Base-by-base conservation (phyloP, 345 rosid species). In the Diplotaxis tenuifolia region DNA sequence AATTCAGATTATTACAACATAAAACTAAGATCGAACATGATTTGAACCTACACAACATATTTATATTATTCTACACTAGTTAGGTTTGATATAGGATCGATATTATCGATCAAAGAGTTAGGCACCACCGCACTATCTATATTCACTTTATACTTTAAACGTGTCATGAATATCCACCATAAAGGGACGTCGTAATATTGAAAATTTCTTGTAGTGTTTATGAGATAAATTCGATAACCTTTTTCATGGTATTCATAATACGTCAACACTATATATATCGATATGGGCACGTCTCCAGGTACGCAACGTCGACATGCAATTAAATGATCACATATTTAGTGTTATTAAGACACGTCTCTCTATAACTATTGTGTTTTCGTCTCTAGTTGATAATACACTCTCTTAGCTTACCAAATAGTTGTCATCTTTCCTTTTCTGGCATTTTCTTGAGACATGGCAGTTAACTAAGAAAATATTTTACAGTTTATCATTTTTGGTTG, bases 131-230 rank as follows among this genome's bases (percentile, higher is more conserved):
- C 47, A 34, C 34, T 4, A 34, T 12, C 62, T 50, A 7, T 45
- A 7, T 20, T 57, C 36, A 57, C 4, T n/a, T 45, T 10, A 11
- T 19, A 47, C 78, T 67, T 75, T 49, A 50, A 45, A 50, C 56
- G 68, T 75, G 73, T 60, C 63, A 12, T 36, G 5, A 12, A 52
- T 1, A 56, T 34, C 40, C 45, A 60, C 68, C 78, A n/a, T n/a
- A n/a, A n/a, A n/a, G n/a, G n/a, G n/a, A n/a, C n/a, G n/a, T n/a
- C n/a, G n/a, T n/a, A n/a, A n/a, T n/a, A n/a, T n/a, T n/a, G n/a
- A n/a, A n/a, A n/a, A n/a, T n/a, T n/a, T n/a, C n/a, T n/a, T n/a
- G n/a, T n/a, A n/a, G n/a, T n/a, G n/a, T n/a, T n/a, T n/a, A 1
- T 12, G n/a, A 16, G 67, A 59, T 21, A 47, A 7, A 45, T 21